These are phyloP conservation scores for Arabidopsis hybrid DNA, from an alignment of 441 rosid species.

Conservation along the genomic window DNA sequence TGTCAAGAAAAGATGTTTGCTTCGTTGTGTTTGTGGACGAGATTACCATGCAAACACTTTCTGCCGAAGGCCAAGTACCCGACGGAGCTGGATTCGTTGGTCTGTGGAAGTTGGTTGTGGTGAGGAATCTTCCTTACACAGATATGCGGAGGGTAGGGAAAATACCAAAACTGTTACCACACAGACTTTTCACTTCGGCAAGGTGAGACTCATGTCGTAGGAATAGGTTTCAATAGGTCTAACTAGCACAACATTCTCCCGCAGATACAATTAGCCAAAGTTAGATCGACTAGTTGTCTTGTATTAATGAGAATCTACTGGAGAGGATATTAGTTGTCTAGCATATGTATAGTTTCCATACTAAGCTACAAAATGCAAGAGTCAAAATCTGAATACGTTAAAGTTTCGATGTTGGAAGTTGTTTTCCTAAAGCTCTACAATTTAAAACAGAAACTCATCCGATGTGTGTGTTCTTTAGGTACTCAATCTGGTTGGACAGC, in stretches of 20 bases:
- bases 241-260: background rate
- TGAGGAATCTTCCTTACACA: constrained; percentile 75
- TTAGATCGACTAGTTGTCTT: background rate
- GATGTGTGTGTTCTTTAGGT: constrained; percentile 49
- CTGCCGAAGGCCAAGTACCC: constrained; percentile 72
- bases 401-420: constrained; percentile 9
- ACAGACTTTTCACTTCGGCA: constrained; percentile 89
- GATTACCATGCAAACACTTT: constrained; percentile 64
- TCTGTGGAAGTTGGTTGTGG: constrained; percentile 89
- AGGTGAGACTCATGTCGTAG: constrained; percentile 56
- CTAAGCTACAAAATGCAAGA: constrained; percentile 1
- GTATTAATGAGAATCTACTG: constrained; percentile 5
- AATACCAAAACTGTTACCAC: constrained; percentile 83
- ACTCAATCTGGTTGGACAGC: constrained; percentile 97
- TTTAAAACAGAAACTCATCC: constrained; percentile 5
- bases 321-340: constrained; percentile 1
- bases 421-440: constrained; percentile 3
- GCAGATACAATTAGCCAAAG: background rate
- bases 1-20: constrained; percentile 89
- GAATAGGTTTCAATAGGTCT: background rate
- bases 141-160: constrained; percentile 98
- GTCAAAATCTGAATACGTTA: background rate
- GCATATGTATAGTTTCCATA: background rate
- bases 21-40: constrained; percentile 93
- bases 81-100: constrained; percentile 81